Evolutionary conservation across 2,329 filamentous ascomycete species (phyloP).

Genomic region (Alternaria panax): DNA sequence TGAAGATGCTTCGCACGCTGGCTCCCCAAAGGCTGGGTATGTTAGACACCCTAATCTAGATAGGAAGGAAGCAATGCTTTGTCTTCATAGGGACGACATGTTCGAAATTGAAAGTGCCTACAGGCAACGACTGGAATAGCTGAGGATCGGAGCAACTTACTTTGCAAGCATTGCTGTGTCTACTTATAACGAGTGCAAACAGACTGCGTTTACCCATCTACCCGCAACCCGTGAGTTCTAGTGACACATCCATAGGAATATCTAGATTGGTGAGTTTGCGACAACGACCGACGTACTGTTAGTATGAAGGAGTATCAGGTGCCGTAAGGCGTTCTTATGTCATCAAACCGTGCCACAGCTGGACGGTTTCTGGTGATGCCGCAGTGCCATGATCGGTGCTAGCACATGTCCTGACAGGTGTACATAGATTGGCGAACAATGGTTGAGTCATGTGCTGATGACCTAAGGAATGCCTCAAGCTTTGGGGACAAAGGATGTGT

Average conservation of each 20-base stretch:
- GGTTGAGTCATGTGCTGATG: not conserved
- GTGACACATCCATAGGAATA: not conserved
- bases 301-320: constrained; percentile 1
- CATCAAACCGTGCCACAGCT: not conserved
- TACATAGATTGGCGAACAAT: not conserved
- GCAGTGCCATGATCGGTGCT: not conserved
- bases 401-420: not conserved
- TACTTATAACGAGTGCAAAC: not conserved
- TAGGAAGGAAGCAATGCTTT: not conserved
- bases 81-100: not conserved
- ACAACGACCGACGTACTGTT: not conserved
- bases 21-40: not conserved
- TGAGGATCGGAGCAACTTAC: not conserved
- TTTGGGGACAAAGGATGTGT: not conserved
- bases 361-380: not conserved
- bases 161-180: not conserved
- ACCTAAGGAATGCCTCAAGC: not conserved
- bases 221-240: not conserved
- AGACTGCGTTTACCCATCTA: not conserved
- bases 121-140: not conserved
- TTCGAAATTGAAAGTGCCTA: not conserved
- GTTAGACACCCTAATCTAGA: not conserved
- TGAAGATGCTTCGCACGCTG: constrained; percentile 3
- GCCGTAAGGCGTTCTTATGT: not conserved
- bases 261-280: not conserved